Evolutionary conservation across 371 early-diverging fungal species (phyloP), one percentile per base, ranked within the genome.

Genomic region (Coemansia sp.): DNA sequence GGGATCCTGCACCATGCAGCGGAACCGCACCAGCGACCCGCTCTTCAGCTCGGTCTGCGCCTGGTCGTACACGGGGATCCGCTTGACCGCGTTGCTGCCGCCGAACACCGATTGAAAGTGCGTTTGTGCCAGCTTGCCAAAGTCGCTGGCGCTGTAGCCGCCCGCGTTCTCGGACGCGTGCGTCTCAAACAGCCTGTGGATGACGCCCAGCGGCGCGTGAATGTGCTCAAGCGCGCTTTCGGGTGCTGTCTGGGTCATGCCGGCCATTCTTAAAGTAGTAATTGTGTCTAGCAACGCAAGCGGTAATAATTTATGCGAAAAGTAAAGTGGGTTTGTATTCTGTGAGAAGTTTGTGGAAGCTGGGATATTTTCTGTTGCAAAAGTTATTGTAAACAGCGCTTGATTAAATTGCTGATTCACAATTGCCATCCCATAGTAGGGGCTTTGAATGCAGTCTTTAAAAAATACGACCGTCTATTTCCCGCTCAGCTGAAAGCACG

Each of bases 1-100:
- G 16, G 85, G 85, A 59, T 86, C 86, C 68, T 86, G 86, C 11
- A 86, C 83, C 82, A 85, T 84, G 65, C 83, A 84, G 31, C 82
- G 76, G 67, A 83, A 83, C 36, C 84, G 74, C n/a, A 85, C 83
- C 9, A 85, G 76, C 11, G 79, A 59, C 2, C 80, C 81, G 26
- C 30, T 20, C 47, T 72, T 59, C 45, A 26, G 59, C 20, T 13
- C 55, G 2, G 48, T 8, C 7, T n/a, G 14, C 6, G 43, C 10
- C 14, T 52, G 36, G 9, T 53, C 60, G 8, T 59, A 58, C 30
- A 63, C 65, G 1, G 76, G 76, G 30, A 75, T 63, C 9, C 32
- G 55, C 30, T 71, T 48, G 5, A 75, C n/a, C 1, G 59, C 32
- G 9, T 59, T 50, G n/a, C 49, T 26, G 16, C 48, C 57, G 26